Base-by-base conservation (phyloP, 2,329 filamentous ascomycete species). In the Alternaria sp. region DNA sequence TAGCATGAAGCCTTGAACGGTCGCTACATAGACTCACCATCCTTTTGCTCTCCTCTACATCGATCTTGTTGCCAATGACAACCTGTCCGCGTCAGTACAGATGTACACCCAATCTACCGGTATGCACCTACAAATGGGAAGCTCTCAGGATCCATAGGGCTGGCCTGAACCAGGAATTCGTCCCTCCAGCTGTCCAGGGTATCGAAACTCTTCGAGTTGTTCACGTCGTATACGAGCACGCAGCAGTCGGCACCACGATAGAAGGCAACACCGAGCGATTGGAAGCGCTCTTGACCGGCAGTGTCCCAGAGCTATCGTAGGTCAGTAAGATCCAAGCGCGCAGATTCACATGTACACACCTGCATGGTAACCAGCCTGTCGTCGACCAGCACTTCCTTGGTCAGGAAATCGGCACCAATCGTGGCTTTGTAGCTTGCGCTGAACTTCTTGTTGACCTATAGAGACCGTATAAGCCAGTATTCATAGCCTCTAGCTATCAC, bases 371-470 rank as follows among this genome's bases (percentile, higher is more conserved):
- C 96, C 78, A 98, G 89, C 79, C 95, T 89, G 83, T 98, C 96
- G 82, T 98, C 96, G 58, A 99, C 95, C 69, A 97, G 86, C 44
- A 99, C 96, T 85, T 99, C 96, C 81, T 97, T 96, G 60, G 96
- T 99, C 65, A 99, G 87, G 83, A 99, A 99, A 82, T 99, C 96
- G 80, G 96, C 96, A 72, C 96, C 96, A 80, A 99, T 99, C 49
- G 96, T 99, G 64, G 96, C 96, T 85, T 99, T 99, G 89, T 99
- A 99, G 85, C 94, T 97, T 72, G 94, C 95, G 81, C 94, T 97
- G 86, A 99, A 99, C 82, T 99, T 98, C 86, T 99, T 99, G 87
- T 99, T 99, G 88, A 99, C 95, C 95, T 98, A 72, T 44, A 23
- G 15, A 15, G 6, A 3, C n/a, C 20, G 58, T 58, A 56, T 74